phyloP scores from a whole-genome alignment of 83 land plant genomes.

The Thuja plicata region DNA sequence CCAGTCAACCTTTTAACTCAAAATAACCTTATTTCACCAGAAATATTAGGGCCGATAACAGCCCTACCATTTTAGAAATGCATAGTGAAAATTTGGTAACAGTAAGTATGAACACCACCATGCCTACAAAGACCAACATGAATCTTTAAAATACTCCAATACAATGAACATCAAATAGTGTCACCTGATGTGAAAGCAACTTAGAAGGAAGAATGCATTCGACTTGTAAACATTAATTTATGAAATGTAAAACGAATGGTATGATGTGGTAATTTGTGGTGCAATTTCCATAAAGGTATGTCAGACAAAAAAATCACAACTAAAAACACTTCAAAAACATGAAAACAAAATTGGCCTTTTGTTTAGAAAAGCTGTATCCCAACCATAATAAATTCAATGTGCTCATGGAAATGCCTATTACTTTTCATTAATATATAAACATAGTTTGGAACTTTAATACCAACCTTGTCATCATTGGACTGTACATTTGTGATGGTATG shows the following conservation, averaged over 20 bases:
- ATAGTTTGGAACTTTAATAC: slow-evolving; percentile 5
- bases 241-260: neutral
- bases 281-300: neutral
- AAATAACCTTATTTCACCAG: too few relatives aligned
- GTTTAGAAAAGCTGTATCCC: neutral
- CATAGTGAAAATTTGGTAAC: too few relatives aligned
- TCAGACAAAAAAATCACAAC: neutral
- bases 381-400: neutral
- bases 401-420: neutral
- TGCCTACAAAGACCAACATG: neutral
- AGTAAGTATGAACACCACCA: neutral
- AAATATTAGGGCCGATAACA: too few relatives aligned
- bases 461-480: slow-evolving; percentile 93
- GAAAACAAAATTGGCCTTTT: neutral
- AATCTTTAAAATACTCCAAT: neutral
- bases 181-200: neutral
- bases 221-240: neutral
- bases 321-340: neutral
- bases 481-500: slow-evolving; percentile 99
- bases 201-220: neutral
- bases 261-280: neutral
- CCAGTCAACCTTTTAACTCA: too few relatives aligned
- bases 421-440: neutral
- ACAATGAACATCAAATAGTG: neutral
- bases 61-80: too few relatives aligned